Conservation (phyloP, 495 filamentous ascomycete species). For the Neurospora hispaniola region DNA sequence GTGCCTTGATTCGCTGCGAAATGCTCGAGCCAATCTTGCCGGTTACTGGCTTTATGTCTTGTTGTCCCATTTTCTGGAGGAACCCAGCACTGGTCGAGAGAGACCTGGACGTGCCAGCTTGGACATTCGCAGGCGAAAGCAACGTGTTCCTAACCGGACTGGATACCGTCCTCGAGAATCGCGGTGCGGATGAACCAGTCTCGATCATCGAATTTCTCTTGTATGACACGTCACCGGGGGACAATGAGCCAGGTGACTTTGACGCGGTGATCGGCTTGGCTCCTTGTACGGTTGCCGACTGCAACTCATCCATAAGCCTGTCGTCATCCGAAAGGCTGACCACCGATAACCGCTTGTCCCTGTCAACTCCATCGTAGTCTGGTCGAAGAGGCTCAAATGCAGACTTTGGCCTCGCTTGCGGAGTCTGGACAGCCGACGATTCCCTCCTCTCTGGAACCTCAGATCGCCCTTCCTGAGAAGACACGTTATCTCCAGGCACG, state of each 20-base stretch:
- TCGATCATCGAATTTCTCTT: slow-evolving; percentile 9
- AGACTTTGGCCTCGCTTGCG: slow-evolving; percentile 34
- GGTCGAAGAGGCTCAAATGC: slow-evolving; percentile 48
- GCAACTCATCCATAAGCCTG: slow-evolving; percentile 81
- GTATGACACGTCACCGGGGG: background rate
- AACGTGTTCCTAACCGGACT: slow-evolving; percentile 36
- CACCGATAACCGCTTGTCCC: slow-evolving; percentile 46
- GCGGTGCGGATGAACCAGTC: slow-evolving; percentile 11
- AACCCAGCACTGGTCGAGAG: slow-evolving; percentile 38
- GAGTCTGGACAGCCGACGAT: slow-evolving; percentile 12
- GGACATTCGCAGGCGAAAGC: slow-evolving; percentile 28
- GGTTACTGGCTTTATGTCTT: slow-evolving; percentile 53
- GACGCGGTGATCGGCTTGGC: slow-evolving; percentile 74
- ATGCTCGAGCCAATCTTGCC: slow-evolving; percentile 79
- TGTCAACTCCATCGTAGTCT: slow-evolving; percentile 24
- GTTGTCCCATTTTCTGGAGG: slow-evolving; percentile 36
- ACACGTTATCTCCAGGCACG: background rate
- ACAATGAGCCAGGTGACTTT: slow-evolving; percentile 50
- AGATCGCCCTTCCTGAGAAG: background rate
- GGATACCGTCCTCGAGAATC: slow-evolving; percentile 32
- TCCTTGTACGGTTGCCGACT: slow-evolving; percentile 70
- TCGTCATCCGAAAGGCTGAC: slow-evolving; percentile 69
- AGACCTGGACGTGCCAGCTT: slow-evolving; percentile 30
- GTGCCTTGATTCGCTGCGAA: slow-evolving; percentile 78
- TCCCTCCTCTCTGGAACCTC: background rate